Conservation (phyloP, 192 early-diverging fungal genomes). For the Coemansia nantahalensis region DNA sequence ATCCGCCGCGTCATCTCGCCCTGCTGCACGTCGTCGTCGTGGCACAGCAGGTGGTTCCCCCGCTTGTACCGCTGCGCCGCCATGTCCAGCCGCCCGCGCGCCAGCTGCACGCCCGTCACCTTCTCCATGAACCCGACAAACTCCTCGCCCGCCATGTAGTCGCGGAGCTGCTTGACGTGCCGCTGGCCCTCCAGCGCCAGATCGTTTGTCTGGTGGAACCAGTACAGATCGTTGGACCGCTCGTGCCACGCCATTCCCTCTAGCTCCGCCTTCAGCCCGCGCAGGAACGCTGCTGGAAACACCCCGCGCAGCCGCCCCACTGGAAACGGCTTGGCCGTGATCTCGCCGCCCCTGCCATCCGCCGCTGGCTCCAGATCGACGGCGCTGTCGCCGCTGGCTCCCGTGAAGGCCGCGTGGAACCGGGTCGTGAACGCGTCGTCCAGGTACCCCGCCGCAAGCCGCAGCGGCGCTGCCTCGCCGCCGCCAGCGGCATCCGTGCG, state of each 20-base stretch:
- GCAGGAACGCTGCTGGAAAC: constrained; percentile 16
- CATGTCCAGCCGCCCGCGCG: constrained; percentile 60
- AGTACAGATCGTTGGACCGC: constrained; percentile 67
- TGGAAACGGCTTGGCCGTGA: constrained; percentile 25
- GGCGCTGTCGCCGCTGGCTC: background rate
- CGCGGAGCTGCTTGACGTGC: constrained; percentile 53
- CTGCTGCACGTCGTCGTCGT: constrained; percentile 71
- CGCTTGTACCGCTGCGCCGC: constrained; percentile 66
- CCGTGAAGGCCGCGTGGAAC: constrained; percentile 25
- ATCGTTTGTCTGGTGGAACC: constrained; percentile 67
- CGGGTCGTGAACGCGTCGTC: constrained; percentile 15
- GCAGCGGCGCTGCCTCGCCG: background rate
- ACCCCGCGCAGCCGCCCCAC: constrained; percentile 27
- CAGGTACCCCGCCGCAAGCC: constrained; percentile 22
- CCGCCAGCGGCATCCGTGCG: constrained; percentile 2
- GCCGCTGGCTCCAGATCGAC: too few relatives aligned
- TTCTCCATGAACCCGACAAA: constrained; percentile 61
- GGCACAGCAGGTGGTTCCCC: constrained; percentile 64
- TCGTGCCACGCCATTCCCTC: constrained; percentile 31
- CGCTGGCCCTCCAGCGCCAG: constrained; percentile 45
- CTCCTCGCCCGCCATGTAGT: constrained; percentile 59
- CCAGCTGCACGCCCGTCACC: constrained; percentile 61
- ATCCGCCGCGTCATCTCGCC: constrained; percentile 58
- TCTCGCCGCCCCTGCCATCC: constrained; percentile 3
- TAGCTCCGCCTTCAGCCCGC: constrained; percentile 22